A percentile compares a stretch with the other conserved stretches of the same genome.
These are phyloP conservation scores for Prunus mume DNA, from an alignment of 306 rosid species.

Conservation along the genomic window DNA sequence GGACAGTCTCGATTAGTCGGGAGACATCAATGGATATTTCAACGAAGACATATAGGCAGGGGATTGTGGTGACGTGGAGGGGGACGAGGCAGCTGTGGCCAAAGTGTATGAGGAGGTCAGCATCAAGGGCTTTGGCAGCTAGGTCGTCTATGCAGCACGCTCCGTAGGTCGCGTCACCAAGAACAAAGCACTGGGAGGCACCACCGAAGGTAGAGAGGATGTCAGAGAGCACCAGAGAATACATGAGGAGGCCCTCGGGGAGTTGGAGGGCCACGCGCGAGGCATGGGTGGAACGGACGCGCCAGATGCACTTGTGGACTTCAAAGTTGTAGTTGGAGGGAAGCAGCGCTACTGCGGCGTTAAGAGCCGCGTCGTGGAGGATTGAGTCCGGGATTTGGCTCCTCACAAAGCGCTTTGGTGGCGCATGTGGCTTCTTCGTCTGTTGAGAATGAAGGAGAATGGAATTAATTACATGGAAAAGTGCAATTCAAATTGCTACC, in stretches of 20 bases:
- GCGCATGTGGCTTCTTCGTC: constrained; percentile 6
- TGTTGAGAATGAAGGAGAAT: background rate
- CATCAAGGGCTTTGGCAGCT: constrained; percentile 62
- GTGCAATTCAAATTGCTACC: background rate
- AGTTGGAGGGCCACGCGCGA: constrained; percentile 74
- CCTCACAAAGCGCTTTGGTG: constrained; percentile 53
- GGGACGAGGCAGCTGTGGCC: constrained; percentile 97
- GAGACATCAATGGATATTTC: constrained; percentile 67
- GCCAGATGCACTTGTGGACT: constrained; percentile 86
- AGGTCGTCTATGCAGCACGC: constrained; percentile 86
- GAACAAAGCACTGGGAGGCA: constrained; percentile 59
- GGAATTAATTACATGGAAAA: constrained; percentile 4
- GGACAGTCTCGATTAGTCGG: constrained; percentile 53
- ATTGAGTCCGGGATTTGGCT: constrained; percentile 49
- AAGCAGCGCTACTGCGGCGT: constrained; percentile 44
- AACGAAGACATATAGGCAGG: constrained; percentile 88
- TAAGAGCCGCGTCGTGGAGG: constrained; percentile 40
- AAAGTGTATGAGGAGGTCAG: constrained; percentile 74
- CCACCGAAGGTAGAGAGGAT: constrained; percentile 71
- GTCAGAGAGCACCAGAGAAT: constrained; percentile 73
- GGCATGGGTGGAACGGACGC: constrained; percentile 59
- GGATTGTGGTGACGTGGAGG: constrained; percentile 66
- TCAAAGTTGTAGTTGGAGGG: constrained; percentile 79
- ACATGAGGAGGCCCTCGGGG: constrained; percentile 95
- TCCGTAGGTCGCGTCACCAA: constrained; percentile 82